Evolutionary conservation across 2,329 filamentous ascomycete species (phyloP), one percentile per base, ranked within the genome.

Genomic region (Pyrenophora teres): DNA sequence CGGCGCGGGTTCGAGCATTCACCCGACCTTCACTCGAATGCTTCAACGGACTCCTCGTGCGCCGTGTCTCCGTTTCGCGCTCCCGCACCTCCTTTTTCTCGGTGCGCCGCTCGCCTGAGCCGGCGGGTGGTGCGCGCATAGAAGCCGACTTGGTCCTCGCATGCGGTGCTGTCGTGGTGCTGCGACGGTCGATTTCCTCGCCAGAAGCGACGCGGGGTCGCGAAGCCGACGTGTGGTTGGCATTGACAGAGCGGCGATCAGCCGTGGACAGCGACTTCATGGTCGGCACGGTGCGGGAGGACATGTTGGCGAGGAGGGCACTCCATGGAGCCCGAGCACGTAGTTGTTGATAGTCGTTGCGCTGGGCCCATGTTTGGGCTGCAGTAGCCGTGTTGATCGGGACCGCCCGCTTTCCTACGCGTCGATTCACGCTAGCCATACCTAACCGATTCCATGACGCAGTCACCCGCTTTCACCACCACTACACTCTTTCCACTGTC

Each of bases 11-110:
- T 44, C 68, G 61, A 10, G 67, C 64, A 58, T 68, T 71, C 46
- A 60, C 65, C 40, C 70, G 56, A 40, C 62, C 68, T 36, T 76
- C 72, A 10, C 56, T 55, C 6, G 69, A 48, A 21, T 67, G 67
- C 59, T 75, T 76, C 54, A 73, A 50, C 23, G 74, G 71, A 54
- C 70, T 74, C 38, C 71, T 60, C 31, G 71, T 71, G 39, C 72
- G 61, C 41, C 68, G 60, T 7, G 65, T 60, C 39, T 73, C 68
- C 5, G 65, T 67, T 44, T 75, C 73, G 21, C 68, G 57, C 44
- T 74, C 72, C 36, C 69, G 57, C 46, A 71, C 66, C 42, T 75
- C 69, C 21, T 64, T 63, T 54, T 69, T 69, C 43, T 75, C 73
- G 4, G 62, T 68, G 45, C 72, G 62, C 40, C 69, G 60, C 57